A percentile compares a stretch with the other conserved stretches of the same genome.
Evolutionary conservation across 345 rosid genomes (phyloP).

Genomic region (Gossypium herbaceum): DNA sequence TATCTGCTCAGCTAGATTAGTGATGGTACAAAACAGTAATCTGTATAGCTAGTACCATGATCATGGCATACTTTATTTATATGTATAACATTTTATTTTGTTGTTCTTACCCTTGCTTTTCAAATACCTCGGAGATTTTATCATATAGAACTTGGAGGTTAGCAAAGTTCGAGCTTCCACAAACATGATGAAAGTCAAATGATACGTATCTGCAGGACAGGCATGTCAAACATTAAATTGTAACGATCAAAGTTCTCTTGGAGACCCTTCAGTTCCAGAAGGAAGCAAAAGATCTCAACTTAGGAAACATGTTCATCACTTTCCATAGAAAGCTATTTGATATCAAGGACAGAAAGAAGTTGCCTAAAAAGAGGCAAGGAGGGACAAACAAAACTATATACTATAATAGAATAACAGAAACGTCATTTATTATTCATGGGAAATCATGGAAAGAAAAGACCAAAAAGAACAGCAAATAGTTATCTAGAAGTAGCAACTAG

Average conservation of each 20-base stretch:
- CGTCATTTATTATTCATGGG: background rate
- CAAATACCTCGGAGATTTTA: constrained; percentile 63
- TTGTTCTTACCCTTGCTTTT: constrained; percentile 75
- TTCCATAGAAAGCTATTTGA: background rate
- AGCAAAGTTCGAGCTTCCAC: constrained; percentile 81
- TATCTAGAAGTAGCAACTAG: constrained; percentile 1
- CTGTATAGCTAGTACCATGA: constrained; percentile 31
- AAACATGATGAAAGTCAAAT: constrained; percentile 80
- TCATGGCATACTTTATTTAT: constrained; percentile 16
- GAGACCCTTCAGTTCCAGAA: background rate
- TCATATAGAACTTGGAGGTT: constrained; percentile 68
- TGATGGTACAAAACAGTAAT: constrained; percentile 42
- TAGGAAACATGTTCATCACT: background rate
- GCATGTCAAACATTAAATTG: constrained; percentile 6
- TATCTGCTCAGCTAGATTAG: constrained; percentile 84
- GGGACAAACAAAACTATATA: background rate
- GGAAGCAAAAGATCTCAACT: background rate
- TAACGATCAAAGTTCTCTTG: background rate
- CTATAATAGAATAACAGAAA: background rate
- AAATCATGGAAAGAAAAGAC: constrained; percentile 2
- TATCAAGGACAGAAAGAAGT: background rate
- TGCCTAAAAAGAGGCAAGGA: background rate
- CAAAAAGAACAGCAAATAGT: background rate
- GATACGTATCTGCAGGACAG: constrained; percentile 60
- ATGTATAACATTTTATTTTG: constrained; percentile 11